phyloP scores from a whole-genome alignment of 1,284 basidiomycete species.

The Irpex rosettiformis region DNA sequence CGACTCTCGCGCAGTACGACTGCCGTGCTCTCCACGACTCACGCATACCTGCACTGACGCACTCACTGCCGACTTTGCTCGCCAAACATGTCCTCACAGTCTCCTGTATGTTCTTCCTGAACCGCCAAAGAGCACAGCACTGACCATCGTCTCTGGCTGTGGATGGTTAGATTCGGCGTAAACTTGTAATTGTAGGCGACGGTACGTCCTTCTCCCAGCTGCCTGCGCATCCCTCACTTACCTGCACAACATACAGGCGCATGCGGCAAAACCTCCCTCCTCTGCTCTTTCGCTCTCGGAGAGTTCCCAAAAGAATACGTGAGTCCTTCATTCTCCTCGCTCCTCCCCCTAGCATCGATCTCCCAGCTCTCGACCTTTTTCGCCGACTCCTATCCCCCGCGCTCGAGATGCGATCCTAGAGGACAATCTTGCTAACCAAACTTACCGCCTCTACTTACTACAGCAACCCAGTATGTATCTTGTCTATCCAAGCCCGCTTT shows the following conservation, averaged over 20 bases:
- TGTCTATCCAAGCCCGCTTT: not conserved
- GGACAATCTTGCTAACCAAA: slow-evolving; percentile 10
- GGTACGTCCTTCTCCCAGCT: slow-evolving; percentile 47
- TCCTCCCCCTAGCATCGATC: not conserved
- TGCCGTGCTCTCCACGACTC: too few relatives aligned
- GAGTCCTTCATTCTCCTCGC: slow-evolving; percentile 31
- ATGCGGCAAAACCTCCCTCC: slow-evolving; percentile 80
- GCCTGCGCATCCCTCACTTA: not conserved
- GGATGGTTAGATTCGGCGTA: slow-evolving; percentile 68
- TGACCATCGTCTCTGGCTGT: slow-evolving; percentile 6
- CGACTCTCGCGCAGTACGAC: too few relatives aligned
- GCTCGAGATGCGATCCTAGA: too few relatives aligned
- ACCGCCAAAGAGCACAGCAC: slow-evolving; percentile 13
- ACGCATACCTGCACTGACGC: too few relatives aligned
- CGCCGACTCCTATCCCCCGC: too few relatives aligned
- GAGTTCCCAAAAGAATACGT: slow-evolving; percentile 98
- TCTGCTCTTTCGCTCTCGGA: slow-evolving; percentile 91
- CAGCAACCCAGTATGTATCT: slow-evolving; percentile 3
- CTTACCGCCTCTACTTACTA: not conserved
- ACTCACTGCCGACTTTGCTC: too few relatives aligned
- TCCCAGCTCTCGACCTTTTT: not conserved
- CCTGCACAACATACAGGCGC: slow-evolving; percentile 48
- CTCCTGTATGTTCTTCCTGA: not conserved
- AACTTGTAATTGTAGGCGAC: slow-evolving; percentile 93
- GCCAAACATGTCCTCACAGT: not conserved